A percentile compares a stretch with the other conserved stretches of the same genome.
Conservation (phyloP, 495 filamentous ascomycete genomes). For the Ascodesmis nigricans region DNA sequence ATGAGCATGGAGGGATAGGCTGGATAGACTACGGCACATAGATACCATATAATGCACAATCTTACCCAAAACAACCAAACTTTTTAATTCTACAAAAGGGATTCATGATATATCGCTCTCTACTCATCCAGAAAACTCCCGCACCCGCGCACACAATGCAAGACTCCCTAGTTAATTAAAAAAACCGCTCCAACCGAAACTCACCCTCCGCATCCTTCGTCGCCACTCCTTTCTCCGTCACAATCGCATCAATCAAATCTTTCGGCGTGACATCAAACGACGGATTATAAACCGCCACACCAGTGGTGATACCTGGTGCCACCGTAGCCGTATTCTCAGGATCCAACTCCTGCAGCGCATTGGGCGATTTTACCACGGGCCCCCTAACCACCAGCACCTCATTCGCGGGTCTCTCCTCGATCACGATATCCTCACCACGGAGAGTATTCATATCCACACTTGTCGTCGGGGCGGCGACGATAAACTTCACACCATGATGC, state of each 20-base stretch:
- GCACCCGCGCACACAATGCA: too few relatives aligned
- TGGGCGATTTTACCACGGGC: slow-evolving; percentile 30
- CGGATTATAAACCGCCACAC: slow-evolving; percentile 63
- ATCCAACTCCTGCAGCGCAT: slow-evolving; percentile 24
- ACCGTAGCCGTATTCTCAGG: slow-evolving; percentile 39
- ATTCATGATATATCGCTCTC: too few relatives aligned
- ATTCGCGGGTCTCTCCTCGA: slow-evolving; percentile 58
- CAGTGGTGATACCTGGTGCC: slow-evolving; percentile 38
- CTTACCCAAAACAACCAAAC: not conserved
- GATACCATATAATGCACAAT: not conserved
- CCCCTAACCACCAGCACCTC: slow-evolving; percentile 71
- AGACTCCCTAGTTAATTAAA: slow-evolving; percentile 18
- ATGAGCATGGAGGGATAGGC: too few relatives aligned
- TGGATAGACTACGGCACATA: too few relatives aligned
- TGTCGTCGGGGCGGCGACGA: slow-evolving; percentile 84
- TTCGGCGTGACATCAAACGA: slow-evolving; percentile 86
- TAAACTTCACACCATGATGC: slow-evolving; percentile 74
- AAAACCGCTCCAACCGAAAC: slow-evolving; percentile 45
- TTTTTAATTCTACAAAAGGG: not conserved
- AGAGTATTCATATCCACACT: slow-evolving; percentile 71
- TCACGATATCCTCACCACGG: slow-evolving; percentile 54
- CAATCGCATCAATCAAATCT: slow-evolving; percentile 71
- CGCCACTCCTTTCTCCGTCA: slow-evolving; percentile 76
- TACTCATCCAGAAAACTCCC: too few relatives aligned
- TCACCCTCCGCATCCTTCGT: slow-evolving; percentile 50